Percentiles rank a stretch among this genome's conserved stretches.
phyloP scores from a whole-genome alignment of 2,329 filamentous ascomycete genomes.

The Orbilia quercus region DNA sequence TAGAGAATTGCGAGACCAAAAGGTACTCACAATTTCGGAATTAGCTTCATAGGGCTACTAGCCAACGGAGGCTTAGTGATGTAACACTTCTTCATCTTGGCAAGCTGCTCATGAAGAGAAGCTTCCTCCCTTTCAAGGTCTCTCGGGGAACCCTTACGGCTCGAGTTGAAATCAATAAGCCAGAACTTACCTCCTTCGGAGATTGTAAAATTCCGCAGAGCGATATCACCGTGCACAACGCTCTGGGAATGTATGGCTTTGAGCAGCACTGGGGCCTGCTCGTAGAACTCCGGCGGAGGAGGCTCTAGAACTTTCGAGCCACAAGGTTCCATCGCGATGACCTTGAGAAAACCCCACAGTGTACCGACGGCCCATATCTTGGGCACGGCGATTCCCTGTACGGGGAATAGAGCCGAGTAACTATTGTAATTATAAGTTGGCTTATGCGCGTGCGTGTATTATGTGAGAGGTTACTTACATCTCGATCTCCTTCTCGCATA shows the following conservation, averaged over 20 bases:
- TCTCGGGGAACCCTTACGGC: constrained; percentile 3
- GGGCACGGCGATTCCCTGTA: constrained; percentile 27
- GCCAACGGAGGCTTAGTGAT: not conserved
- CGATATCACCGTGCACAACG: constrained; percentile 30
- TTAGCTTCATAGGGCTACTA: not conserved
- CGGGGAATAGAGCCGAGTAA: constrained; percentile 9
- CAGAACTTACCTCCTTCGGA: constrained; percentile 25
- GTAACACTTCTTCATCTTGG: constrained; percentile 25
- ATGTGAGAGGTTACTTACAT: constrained; percentile 15
- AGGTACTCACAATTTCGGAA: constrained; percentile 3
- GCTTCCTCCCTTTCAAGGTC: constrained; percentile 16
- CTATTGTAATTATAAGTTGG: constrained; percentile 6
- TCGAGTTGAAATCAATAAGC: constrained; percentile 43
- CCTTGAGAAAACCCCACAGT: constrained; percentile 31
- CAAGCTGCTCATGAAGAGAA: not conserved
- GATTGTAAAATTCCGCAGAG: constrained; percentile 38
- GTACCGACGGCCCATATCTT: constrained; percentile 35
- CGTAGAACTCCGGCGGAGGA: constrained; percentile 37
- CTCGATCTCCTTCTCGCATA: constrained; percentile 26
- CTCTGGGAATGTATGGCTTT: constrained; percentile 13
- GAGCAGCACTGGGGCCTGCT: constrained; percentile 19
- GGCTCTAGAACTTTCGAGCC: constrained; percentile 18
- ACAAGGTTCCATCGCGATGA: constrained; percentile 38
- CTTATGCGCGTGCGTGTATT: constrained; percentile 4
- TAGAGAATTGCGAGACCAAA: too few species aligned